Evolutionary conservation across 1,284 basidiomycete species (phyloP).

Genomic region (Neolentinus lepideus): DNA sequence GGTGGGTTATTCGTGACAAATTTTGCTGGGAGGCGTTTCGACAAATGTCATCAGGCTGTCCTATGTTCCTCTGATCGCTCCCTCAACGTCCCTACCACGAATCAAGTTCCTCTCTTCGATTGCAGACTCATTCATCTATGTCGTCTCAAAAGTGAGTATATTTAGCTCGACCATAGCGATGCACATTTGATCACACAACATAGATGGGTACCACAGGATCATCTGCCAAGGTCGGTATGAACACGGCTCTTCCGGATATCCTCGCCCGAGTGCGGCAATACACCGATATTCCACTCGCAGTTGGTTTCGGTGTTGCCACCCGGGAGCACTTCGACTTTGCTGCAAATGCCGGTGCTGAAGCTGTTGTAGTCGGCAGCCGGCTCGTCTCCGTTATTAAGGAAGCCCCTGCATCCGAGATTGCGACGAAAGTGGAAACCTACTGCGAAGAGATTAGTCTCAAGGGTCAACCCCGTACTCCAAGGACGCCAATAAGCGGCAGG

Average conservation of each 20-base stretch:
- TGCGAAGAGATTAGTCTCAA: slow-evolving; percentile 66
- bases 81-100: slow-evolving; percentile 83
- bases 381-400: slow-evolving; percentile 77
- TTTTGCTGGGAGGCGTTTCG: neutral
- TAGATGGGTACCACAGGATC: slow-evolving; percentile 99
- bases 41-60: slow-evolving; percentile 57
- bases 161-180: slow-evolving; percentile 2
- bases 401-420: slow-evolving; percentile 43
- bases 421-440: slow-evolving; percentile 66
- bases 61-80: slow-evolving; percentile 96
- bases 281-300: slow-evolving; percentile 80
- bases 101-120: slow-evolving; percentile 90
- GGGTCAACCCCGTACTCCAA: slow-evolving; percentile 32
- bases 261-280: slow-evolving; percentile 67
- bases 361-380: slow-evolving; percentile 90
- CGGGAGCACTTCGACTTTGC: slow-evolving; percentile 87
- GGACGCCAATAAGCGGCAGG: slow-evolving; percentile 6
- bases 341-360: slow-evolving; percentile 83
- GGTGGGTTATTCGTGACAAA: slow-evolving; percentile 39
- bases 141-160: slow-evolving; percentile 78
- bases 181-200: neutral
- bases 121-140: slow-evolving; percentile 96
- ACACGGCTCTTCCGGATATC: slow-evolving; percentile 73
- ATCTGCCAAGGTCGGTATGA: slow-evolving; percentile 67
- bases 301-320: slow-evolving; percentile 96